phyloP scores from a whole-genome alignment of 768 basidiomycete genomes.

The Suillus lakei region DNA sequence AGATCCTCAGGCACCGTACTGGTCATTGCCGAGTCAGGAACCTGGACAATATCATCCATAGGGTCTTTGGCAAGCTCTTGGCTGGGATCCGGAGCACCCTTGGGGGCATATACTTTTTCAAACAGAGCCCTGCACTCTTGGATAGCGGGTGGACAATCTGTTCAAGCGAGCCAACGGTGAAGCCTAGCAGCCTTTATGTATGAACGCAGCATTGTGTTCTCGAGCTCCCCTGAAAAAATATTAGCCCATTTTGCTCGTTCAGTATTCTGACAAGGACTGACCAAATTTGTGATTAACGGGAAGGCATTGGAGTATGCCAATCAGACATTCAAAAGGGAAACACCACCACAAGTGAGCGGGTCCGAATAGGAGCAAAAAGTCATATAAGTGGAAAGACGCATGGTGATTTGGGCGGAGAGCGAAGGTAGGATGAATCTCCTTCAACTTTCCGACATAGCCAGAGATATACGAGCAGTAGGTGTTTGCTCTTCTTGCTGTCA shows the following conservation, averaged over 20 bases:
- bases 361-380: conserved; percentile 40
- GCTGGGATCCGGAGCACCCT: too few species aligned
- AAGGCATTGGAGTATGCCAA: conserved; percentile 41
- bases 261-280: conserved; percentile 14
- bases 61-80: too few species aligned
- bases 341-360: conserved; percentile 45
- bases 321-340: conserved; percentile 43
- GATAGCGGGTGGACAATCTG: conserved; percentile 15
- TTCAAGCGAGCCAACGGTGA: conserved; percentile 9
- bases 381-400: conserved; percentile 31
- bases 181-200: conserved; percentile 22
- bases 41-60: too few species aligned
- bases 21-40: conserved; percentile 3
- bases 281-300: conserved; percentile 37
- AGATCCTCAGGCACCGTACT: too few species aligned
- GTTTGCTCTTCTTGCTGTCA: conserved; percentile 7
- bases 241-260: conserved; percentile 8
- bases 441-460: conserved; percentile 21
- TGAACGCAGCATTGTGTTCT: conserved; percentile 13
- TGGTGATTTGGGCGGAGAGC: conserved; percentile 34
- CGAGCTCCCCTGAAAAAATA: conserved; percentile 14
- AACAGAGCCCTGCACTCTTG: conserved; percentile 13
- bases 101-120: conserved; percentile 1
- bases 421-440: conserved; percentile 22
- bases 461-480: conserved; percentile 22